Evolutionary conservation across 208 protist species (phyloP).

Genomic region (Kentomonas sorsogonicus): DNA sequence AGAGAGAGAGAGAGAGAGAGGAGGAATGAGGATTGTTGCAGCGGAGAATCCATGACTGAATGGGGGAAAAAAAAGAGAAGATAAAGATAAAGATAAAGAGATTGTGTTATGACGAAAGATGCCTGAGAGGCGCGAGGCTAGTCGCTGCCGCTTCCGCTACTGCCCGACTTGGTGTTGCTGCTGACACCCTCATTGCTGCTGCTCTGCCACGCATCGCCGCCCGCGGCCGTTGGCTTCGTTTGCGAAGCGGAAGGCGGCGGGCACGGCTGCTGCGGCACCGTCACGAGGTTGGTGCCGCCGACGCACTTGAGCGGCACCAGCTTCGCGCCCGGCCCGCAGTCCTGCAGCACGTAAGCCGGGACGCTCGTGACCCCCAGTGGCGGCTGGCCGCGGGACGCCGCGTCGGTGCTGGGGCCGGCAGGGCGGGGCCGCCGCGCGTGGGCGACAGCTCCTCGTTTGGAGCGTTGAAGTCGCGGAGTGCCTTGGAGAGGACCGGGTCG

Average conservation of each 20-base stretch:
- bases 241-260: no score
- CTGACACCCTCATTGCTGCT: constrained; percentile 18
- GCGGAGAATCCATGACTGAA: no score
- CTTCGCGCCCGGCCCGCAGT: no score
- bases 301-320: no score
- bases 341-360: no score
- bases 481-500: constrained; percentile 30
- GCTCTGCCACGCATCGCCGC: constrained; percentile 10
- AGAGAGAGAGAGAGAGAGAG: neutral
- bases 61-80: constrained; percentile 9
- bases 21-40: neutral
- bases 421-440: no score
- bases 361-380: no score
- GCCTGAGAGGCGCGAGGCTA: neutral
- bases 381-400: no score
- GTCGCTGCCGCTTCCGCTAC: constrained; percentile 23
- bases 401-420: no score
- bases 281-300: neutral
- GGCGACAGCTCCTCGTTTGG: no score
- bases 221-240: no score
- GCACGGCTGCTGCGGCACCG: constrained; percentile 11
- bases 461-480: constrained; percentile 35
- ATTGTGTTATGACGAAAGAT: neutral
- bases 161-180: constrained; percentile 22
- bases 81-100: constrained; percentile 11